Evolutionary conservation across 2,329 filamentous ascomycete genomes (phyloP).

Genomic region (Arthrobotrys entomopaga): DNA sequence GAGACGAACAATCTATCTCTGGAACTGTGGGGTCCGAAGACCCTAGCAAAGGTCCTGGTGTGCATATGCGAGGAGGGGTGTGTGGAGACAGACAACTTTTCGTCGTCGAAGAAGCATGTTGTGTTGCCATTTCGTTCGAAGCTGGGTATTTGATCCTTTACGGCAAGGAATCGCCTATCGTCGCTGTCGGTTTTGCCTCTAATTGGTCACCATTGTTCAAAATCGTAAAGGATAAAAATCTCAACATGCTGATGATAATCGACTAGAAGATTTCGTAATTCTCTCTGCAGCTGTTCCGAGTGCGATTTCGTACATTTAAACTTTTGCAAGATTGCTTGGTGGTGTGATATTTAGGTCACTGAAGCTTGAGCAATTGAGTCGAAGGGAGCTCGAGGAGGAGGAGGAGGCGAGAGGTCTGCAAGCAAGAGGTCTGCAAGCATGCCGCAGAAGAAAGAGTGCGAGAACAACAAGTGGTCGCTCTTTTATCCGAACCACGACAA

Average conservation of each 20-base stretch:
- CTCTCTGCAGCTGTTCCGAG: conserved; percentile 19
- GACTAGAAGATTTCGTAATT: neutral
- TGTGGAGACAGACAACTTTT: conserved; percentile 27
- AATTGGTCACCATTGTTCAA: neutral
- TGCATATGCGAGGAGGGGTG: conserved; percentile 22
- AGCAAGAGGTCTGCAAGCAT: neutral
- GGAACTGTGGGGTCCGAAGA: conserved; percentile 20
- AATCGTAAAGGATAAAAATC: neutral
- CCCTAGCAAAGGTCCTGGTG: conserved; percentile 13
- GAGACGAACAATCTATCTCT: conserved; percentile 8
- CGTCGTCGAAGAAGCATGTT: neutral
- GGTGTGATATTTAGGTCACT: conserved; percentile 10
- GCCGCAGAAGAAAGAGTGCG: conserved; percentile 6
- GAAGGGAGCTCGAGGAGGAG: conserved; percentile 11
- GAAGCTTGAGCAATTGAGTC: conserved; percentile 2
- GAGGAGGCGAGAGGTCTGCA: neutral
- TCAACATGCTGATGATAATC: neutral
- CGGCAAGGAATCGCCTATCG: conserved; percentile 6
- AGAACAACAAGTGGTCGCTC: neutral
- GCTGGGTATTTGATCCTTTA: neutral
- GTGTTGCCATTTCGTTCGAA: conserved; percentile 7
- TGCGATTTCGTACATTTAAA: conserved; percentile 17
- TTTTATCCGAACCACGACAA: conserved; percentile 37
- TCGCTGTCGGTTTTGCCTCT: conserved; percentile 5
- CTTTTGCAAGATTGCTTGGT: neutral